Conservation (phyloP, 805 yeast species). For the Citeromyces nyonsensis region DNA sequence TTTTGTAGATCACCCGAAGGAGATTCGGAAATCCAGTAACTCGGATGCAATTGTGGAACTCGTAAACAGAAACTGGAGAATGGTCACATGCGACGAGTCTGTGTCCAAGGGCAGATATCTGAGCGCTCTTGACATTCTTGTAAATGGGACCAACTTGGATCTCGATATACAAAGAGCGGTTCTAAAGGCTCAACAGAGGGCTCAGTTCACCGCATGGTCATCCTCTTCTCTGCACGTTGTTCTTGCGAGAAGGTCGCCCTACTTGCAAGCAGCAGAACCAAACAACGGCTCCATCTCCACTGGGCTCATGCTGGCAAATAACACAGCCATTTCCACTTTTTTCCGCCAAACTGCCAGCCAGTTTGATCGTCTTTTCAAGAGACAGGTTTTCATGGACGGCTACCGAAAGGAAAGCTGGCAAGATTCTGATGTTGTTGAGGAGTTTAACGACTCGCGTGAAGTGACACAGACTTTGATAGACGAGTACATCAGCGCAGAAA, state of each 20-base stretch:
- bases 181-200: constrained; percentile 44
- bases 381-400: constrained; percentile 74
- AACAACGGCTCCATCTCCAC: constrained; percentile 33
- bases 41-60: constrained; percentile 78
- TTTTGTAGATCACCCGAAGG: constrained; percentile 36
- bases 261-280: constrained; percentile 11
- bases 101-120: constrained; percentile 32
- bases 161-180: constrained; percentile 58
- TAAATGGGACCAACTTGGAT: constrained; percentile 46
- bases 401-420: constrained; percentile 38
- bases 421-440: constrained; percentile 28
- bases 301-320: constrained; percentile 77
- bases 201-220: constrained; percentile 77
- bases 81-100: constrained; percentile 36
- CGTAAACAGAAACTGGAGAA: constrained; percentile 59
- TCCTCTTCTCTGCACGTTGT: constrained; percentile 70
- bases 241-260: constrained; percentile 60
- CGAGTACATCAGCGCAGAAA: constrained; percentile 18
- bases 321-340: constrained; percentile 57
- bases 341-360: constrained; percentile 56
- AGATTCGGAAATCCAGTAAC: constrained; percentile 57
- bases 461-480: constrained; percentile 25
- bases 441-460: constrained; percentile 33
- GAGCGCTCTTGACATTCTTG: constrained; percentile 55
- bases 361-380: constrained; percentile 63